Percentiles rank a stretch among this genome's conserved stretches.
Conservation (phyloP, 2,329 filamentous ascomycete genomes). For the Graphilbum fragrans region DNA sequence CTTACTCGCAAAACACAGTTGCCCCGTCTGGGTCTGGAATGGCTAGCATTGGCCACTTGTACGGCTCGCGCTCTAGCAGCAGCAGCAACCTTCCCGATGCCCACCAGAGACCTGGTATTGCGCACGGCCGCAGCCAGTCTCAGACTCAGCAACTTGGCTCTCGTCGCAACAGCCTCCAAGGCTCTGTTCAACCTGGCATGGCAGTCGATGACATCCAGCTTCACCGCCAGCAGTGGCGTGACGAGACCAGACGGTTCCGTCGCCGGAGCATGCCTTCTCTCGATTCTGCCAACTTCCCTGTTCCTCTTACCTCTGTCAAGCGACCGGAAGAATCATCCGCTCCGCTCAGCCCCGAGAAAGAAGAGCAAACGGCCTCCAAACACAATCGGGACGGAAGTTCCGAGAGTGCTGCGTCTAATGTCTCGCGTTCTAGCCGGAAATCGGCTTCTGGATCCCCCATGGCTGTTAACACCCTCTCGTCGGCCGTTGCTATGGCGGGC, state of each 20-base stretch:
- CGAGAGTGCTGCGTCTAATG: slow-evolving; percentile 46
- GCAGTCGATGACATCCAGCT: slow-evolving; percentile 59
- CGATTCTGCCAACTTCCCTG: slow-evolving; percentile 32
- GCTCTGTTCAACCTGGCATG: slow-evolving; percentile 27
- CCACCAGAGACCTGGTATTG: slow-evolving; percentile 20
- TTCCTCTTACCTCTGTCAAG: slow-evolving; percentile 22
- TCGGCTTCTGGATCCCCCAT: slow-evolving; percentile 12
- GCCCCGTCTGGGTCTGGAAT: slow-evolving; percentile 39
- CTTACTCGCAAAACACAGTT: slow-evolving; percentile 22
- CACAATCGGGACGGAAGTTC: slow-evolving; percentile 44
- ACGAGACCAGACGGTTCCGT: slow-evolving; percentile 64
- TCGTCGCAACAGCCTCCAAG: slow-evolving; percentile 41
- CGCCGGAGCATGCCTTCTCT: slow-evolving; percentile 70
- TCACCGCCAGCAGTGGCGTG: slow-evolving; percentile 41
- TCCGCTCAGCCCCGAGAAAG: slow-evolving; percentile 22
- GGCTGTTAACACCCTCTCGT: slow-evolving; percentile 30
- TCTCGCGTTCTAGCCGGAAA: not conserved
- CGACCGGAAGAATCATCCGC: slow-evolving; percentile 11
- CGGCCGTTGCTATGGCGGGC: slow-evolving; percentile 6
- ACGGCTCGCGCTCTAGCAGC: slow-evolving; percentile 24
- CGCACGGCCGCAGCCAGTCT: slow-evolving; percentile 21
- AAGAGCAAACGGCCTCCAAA: slow-evolving; percentile 21
- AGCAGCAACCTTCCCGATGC: slow-evolving; percentile 23
- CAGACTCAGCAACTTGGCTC: slow-evolving; percentile 10
- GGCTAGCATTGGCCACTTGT: slow-evolving; percentile 39